A percentile compares a stretch with the other conserved stretches of the same genome.
These are phyloP conservation scores for Tinospora cordifolia DNA, from an alignment of 164 flowering plant species.

Conservation along the genomic window DNA sequence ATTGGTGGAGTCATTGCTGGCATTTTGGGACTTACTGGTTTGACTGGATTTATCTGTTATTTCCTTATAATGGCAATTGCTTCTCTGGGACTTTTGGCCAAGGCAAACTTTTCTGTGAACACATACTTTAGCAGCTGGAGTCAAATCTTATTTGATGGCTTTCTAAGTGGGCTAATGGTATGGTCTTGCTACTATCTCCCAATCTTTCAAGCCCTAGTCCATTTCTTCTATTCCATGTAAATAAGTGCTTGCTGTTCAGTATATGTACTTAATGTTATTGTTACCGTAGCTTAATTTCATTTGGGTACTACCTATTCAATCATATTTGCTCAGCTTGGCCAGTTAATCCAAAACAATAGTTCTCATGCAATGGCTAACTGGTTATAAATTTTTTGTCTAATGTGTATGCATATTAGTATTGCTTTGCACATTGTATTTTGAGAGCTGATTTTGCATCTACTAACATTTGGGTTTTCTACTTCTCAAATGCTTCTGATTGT, in stretches of 20 bases:
- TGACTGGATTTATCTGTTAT: slow-evolving; percentile 77
- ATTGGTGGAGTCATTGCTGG: slow-evolving; percentile 96
- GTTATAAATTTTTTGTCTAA: no score
- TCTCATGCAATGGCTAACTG: no score
- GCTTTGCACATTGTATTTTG: no score
- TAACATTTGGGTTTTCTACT: no score
- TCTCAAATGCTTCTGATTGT: neutral
- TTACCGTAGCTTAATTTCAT: no score
- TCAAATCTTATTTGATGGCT: slow-evolving; percentile 67
- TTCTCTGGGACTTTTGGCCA: slow-evolving; percentile 69
- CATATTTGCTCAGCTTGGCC: no score
- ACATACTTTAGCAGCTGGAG: slow-evolving; percentile 88
- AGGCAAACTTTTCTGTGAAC: slow-evolving; percentile 66
- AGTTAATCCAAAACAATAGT: no score
- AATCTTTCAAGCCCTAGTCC: neutral
- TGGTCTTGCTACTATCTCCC: neutral
- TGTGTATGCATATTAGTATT: no score
- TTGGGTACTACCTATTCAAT: no score
- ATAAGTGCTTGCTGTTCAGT: neutral
- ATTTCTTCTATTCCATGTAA: neutral
- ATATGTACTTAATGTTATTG: neutral
- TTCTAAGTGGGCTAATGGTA: slow-evolving; percentile 91
- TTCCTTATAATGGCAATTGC: slow-evolving; percentile 80
- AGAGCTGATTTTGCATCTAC: no score
- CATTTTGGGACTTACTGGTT: slow-evolving; percentile 75